Conservation (phyloP, 257 asterid genomes). For the Apocynum venetum region DNA sequence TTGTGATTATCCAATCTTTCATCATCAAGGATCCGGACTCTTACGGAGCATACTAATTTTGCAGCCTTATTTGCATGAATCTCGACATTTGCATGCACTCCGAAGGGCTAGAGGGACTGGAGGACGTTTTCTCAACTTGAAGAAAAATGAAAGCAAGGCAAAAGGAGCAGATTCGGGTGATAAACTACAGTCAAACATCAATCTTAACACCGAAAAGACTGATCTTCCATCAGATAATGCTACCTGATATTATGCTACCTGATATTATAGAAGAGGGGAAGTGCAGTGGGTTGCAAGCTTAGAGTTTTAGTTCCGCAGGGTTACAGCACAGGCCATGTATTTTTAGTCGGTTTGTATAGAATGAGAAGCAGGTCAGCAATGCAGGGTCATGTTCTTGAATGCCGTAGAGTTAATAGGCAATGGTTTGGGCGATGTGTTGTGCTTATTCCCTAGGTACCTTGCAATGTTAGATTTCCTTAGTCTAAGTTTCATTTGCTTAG, state of each 20-base stretch:
- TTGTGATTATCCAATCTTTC: neutral
- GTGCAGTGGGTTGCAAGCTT: neutral
- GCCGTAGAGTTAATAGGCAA: neutral
- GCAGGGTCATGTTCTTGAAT: neutral
- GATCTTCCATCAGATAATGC: neutral
- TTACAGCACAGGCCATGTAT: neutral
- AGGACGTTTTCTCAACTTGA: slow-evolving; percentile 72
- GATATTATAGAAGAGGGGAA: neutral
- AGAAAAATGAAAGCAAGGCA: slow-evolving; percentile 24
- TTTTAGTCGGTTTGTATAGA: slow-evolving; percentile 2
- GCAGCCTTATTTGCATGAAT: slow-evolving; percentile 97
- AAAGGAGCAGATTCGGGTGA: neutral
- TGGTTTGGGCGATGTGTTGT: neutral
- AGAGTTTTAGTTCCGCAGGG: neutral
- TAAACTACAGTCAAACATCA: slow-evolving; percentile 8
- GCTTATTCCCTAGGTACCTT: neutral
- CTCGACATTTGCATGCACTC: slow-evolving; percentile 87
- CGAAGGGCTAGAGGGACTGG: slow-evolving; percentile 84
- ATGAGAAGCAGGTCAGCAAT: neutral
- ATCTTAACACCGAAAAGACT: neutral
- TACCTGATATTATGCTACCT: neutral
- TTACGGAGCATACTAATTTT: neutral
- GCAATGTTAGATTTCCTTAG: neutral
- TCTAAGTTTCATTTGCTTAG: neutral
- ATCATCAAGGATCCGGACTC: neutral